Percentiles rank a stretch among this genome's conserved stretches.
phyloP scores from a whole-genome alignment of 192 early-diverging fungal genomes.

The Geosiphon pyriformis region DNA sequence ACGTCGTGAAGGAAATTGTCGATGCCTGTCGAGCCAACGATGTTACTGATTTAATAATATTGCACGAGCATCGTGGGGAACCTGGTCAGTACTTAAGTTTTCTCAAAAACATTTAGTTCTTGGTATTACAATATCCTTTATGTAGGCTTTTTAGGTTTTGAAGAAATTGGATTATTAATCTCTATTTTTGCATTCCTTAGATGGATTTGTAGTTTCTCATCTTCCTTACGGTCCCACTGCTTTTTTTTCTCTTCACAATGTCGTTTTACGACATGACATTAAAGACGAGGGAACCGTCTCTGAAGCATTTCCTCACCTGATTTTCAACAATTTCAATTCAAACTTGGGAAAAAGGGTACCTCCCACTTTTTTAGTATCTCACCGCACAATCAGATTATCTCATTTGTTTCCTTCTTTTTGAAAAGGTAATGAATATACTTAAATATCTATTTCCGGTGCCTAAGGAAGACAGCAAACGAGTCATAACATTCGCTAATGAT shows the following conservation, averaged over 20 bases:
- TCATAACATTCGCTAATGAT: conserved; percentile 96
- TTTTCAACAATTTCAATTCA: conserved; percentile 91
- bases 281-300: conserved; percentile 94
- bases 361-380: too few species aligned
- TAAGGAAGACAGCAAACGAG: conserved; percentile 90
- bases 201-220: conserved; percentile 91
- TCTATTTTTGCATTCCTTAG: too few species aligned
- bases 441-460: conserved; percentile 98
- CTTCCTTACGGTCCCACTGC: conserved; percentile 98
- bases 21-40: conserved; percentile 93
- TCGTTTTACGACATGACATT: conserved; percentile 96
- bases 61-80: conserved; percentile 93
- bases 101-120: background rate
- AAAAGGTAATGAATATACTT: conserved; percentile 73
- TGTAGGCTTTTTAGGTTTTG: too few species aligned
- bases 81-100: conserved; percentile 61
- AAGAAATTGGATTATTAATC: too few species aligned
- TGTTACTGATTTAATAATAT: conserved; percentile 91
- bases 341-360: conserved; percentile 80
- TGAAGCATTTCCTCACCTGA: conserved; percentile 94
- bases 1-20: conserved; percentile 93
- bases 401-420: too few species aligned
- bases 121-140: background rate
- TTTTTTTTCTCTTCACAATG: conserved; percentile 96
- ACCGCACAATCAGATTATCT: too few species aligned